Conservation (phyloP, 2,329 filamentous ascomycete genomes). For the Fusarium sp. region DNA sequence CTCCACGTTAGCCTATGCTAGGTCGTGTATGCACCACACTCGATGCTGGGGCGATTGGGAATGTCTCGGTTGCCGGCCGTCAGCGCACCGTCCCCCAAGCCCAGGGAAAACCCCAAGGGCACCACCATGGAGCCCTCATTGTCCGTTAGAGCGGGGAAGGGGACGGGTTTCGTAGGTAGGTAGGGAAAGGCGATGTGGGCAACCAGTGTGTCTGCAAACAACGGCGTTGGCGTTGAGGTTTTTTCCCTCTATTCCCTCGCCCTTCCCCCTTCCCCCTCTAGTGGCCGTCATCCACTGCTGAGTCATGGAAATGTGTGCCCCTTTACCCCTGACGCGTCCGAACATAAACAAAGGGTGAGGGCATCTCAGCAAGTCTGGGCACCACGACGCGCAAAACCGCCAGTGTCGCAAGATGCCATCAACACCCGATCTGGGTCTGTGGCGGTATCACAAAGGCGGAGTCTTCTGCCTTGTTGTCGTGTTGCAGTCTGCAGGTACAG, state of each 20-base stretch:
- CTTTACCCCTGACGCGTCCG: conserved; percentile 26
- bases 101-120: conserved; percentile 17
- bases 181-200: conserved; percentile 17
- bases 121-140: conserved; percentile 19
- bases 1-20: conserved; percentile 20
- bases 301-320: conserved; percentile 15
- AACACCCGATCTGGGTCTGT: conserved; percentile 17
- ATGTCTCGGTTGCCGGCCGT: conserved; percentile 39
- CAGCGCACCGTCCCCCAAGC: conserved; percentile 19
- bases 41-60: conserved; percentile 8
- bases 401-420: conserved; percentile 25
- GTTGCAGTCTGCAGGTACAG: conserved; percentile 12
- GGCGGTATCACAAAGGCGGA: conserved; percentile 25
- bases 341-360: conserved; percentile 24
- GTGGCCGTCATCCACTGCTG: conserved; percentile 1
- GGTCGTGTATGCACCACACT: not conserved
- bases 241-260: not conserved
- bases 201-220: conserved; percentile 10
- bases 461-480: conserved; percentile 7
- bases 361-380: conserved; percentile 5
- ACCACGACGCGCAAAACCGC: conserved; percentile 27
- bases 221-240: conserved; percentile 14
- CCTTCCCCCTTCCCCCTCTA: not conserved
- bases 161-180: conserved; percentile 23
- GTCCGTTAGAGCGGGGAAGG: conserved; percentile 37